Base-by-base conservation (phyloP, 805 yeast genomes). In the Candida anglica region DNA sequence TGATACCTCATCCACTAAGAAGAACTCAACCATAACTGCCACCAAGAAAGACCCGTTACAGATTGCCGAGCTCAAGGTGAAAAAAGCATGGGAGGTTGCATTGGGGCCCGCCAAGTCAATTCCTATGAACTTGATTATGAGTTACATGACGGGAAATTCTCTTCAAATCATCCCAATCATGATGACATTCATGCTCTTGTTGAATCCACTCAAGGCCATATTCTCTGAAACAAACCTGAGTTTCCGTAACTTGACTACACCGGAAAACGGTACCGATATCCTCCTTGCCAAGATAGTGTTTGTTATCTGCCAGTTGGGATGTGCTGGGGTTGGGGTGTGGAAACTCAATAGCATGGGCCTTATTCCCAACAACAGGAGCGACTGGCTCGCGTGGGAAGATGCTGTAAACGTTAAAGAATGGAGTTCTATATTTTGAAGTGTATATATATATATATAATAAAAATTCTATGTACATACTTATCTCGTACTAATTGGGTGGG, bases 121-220 rank as follows among this genome's bases (percentile, higher is more conserved):
- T n/a, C 95, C 97, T 6, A 84, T 87, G 94, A 93, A 86, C 50
- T 57, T 85, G 32, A 64, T 86, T 30, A 86, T 91, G 95, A 79
- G 87, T 40, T 93, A 86, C 56, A 86, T 91, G 86, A 79, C 96
- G 0, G 98, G 98, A 20, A 82, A 83, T 48, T 76, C 94, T 3
- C 63, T 93, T 18, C 98, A 93, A 49, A 71, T 91, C 44, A 87
- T 91, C 42, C 93, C 97, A 3, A 83, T 91, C 30, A 81, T 88
- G 62, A 89, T 88, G 85, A 82, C 95, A 0, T 55, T 85, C 19
- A 86, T 82, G 86, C 66, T 91, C 46, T 77, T 93, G 43, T 73
- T 85, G 43, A 79, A 77, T 30, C 93, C 97, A 0, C 48, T 86
- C 23, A 79, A 77, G 47, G 86, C 94, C 16, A 79, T 93, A 2